Evolutionary conservation across 2,329 filamentous ascomycete genomes (phyloP).

Genomic region (Colletotrichum acutatum): DNA sequence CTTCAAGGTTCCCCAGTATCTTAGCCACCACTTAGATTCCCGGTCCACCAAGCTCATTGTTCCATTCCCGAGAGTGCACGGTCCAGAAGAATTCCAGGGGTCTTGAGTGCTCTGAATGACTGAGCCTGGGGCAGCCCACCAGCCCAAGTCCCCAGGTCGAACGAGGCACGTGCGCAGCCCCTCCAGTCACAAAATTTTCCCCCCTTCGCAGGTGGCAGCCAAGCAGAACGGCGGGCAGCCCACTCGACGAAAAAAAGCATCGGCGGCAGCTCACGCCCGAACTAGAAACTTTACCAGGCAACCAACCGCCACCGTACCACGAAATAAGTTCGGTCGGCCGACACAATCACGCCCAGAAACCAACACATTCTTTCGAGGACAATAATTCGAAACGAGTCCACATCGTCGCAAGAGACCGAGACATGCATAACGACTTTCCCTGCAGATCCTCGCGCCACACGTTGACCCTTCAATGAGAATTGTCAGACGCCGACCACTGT

Average conservation of each 20-base stretch:
- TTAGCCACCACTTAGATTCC: conserved; percentile 7
- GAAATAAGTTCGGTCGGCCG: conserved; percentile 10
- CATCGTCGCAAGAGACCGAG: not conserved
- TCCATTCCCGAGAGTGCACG: conserved; percentile 8
- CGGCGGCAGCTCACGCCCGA: not conserved
- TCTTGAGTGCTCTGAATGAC: not conserved
- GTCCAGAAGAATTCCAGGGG: conserved; percentile 23
- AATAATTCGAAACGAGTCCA: not conserved
- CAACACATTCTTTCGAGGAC: conserved; percentile 7
- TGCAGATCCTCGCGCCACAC: conserved; percentile 37
- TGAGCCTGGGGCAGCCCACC: not conserved
- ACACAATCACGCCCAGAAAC: not conserved
- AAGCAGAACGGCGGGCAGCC: conserved; percentile 5
- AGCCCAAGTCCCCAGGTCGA: not conserved
- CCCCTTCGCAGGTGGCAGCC: conserved; percentile 6
- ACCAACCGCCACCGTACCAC: conserved; percentile 19
- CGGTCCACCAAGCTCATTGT: not conserved
- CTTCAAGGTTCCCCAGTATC: not conserved
- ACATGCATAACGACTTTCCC: conserved; percentile 40
- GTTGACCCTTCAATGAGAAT: conserved; percentile 40
- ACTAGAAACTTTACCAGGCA: conserved; percentile 21
- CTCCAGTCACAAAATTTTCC: conserved; percentile 34
- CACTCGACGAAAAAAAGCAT: conserved; percentile 16
- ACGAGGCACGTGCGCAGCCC: conserved; percentile 32
- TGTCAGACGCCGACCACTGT: conserved; percentile 30